These are phyloP conservation scores for Saccharomycopsis synnaedendra DNA, from an alignment of 805 yeast genomes.

Conservation along the genomic window DNA sequence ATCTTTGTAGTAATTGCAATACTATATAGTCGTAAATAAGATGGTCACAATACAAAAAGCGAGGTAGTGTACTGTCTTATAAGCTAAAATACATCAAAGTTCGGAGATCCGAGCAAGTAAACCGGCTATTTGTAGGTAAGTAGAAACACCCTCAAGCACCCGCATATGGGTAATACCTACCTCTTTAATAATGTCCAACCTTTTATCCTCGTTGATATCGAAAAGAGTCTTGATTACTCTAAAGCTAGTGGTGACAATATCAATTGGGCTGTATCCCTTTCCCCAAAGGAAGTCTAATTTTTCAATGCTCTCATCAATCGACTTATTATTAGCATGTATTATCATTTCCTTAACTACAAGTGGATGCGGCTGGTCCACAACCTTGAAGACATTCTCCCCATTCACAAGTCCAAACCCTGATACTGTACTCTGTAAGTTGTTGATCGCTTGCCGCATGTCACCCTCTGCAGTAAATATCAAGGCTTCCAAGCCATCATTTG, in stretches of 20 bases:
- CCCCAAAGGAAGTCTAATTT: constrained; percentile 65
- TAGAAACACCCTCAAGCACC: constrained; percentile 84
- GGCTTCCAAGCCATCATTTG: constrained; percentile 88
- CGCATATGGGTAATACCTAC: constrained; percentile 91
- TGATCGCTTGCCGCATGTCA: constrained; percentile 97
- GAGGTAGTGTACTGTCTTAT: too few species aligned
- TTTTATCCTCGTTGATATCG: constrained; percentile 51
- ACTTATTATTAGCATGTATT: constrained; percentile 30
- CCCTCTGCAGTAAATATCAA: constrained; percentile 94
- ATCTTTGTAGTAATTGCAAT: too few species aligned
- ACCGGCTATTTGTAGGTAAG: constrained; percentile 79
- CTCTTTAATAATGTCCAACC: constrained; percentile 71
- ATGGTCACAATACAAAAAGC: too few species aligned
- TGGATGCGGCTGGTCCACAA: constrained; percentile 96
- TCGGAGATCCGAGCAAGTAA: constrained; percentile 43
- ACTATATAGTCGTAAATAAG: too few species aligned
- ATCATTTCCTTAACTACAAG: constrained; percentile 65
- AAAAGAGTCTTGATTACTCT: constrained; percentile 72
- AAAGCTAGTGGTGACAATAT: constrained; percentile 83
- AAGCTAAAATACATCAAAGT: too few species aligned
- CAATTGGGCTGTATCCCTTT: constrained; percentile 89
- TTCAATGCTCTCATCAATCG: constrained; percentile 56
- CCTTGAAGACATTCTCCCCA: constrained; percentile 85
- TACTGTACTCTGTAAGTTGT: constrained; percentile 85
- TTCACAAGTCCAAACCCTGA: constrained; percentile 91